Evolutionary conservation across 768 basidiomycete genomes (phyloP).

Genomic region (Mycena venus): DNA sequence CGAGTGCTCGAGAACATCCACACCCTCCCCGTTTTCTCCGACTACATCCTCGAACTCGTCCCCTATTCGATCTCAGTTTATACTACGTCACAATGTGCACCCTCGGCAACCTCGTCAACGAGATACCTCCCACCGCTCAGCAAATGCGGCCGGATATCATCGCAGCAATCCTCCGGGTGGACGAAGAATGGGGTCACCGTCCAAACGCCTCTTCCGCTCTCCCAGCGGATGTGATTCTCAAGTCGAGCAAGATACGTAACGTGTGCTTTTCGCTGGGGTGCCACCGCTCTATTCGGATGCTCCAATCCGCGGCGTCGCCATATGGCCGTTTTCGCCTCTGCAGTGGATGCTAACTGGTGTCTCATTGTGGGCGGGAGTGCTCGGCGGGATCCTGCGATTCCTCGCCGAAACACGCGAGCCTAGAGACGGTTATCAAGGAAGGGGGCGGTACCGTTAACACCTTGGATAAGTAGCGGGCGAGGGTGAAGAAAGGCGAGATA

Average conservation of each 20-base stretch:
- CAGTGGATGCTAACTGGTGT: constrained; percentile 14
- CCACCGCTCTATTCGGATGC: constrained; percentile 6
- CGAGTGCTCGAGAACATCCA: constrained; percentile 5
- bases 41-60: neutral
- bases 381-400: neutral
- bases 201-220: neutral
- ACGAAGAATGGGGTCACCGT: neutral
- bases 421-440: constrained; percentile 8
- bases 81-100: neutral
- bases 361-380: constrained; percentile 1
- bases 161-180: neutral
- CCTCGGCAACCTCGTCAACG: neutral
- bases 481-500: neutral
- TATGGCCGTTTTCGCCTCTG: constrained; percentile 6
- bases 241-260: neutral
- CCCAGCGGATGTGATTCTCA: neutral
- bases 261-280: constrained; percentile 20
- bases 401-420: neutral
- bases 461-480: neutral
- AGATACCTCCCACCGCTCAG: constrained; percentile 5
- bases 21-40: constrained; percentile 6
- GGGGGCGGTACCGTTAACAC: neutral
- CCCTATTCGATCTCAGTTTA: neutral
- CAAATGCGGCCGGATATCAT: constrained; percentile 13
- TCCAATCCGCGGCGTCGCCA: neutral